Evolutionary conservation across 306 rosid species (phyloP).

Genomic region (Sechiopsis laciniata): DNA sequence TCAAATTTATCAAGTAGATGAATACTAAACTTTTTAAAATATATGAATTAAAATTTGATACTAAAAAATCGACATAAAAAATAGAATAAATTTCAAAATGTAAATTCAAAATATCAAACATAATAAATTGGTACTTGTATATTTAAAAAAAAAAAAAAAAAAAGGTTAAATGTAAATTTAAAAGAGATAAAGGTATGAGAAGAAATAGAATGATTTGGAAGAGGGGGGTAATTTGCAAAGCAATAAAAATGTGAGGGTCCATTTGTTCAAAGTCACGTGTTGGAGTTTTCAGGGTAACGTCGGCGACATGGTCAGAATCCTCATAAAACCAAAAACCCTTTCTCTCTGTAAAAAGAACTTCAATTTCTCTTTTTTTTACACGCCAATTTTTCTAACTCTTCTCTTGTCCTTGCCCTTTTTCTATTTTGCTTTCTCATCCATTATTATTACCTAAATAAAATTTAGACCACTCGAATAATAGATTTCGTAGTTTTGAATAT

Average conservation of each 20-base stretch:
- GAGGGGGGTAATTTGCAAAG: background rate
- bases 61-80: no score
- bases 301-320: conserved; percentile 16
- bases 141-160: no score
- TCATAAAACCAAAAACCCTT: background rate
- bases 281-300: background rate
- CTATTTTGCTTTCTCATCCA: no score
- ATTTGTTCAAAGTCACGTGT: background rate
- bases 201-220: background rate
- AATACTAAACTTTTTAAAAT: no score
- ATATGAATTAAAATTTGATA: no score
- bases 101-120: no score
- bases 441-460: background rate
- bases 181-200: background rate
- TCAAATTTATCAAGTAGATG: no score
- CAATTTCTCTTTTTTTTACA: background rate
- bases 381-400: background rate
- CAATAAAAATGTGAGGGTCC: background rate
- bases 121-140: no score
- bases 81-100: no score
- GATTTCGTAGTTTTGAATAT: no score
- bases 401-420: background rate
- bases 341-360: background rate
- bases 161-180: background rate
- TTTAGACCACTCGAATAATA: no score